Conservation (phyloP, 108 stramenopile species). For the Skeletonema costatum region DNA sequence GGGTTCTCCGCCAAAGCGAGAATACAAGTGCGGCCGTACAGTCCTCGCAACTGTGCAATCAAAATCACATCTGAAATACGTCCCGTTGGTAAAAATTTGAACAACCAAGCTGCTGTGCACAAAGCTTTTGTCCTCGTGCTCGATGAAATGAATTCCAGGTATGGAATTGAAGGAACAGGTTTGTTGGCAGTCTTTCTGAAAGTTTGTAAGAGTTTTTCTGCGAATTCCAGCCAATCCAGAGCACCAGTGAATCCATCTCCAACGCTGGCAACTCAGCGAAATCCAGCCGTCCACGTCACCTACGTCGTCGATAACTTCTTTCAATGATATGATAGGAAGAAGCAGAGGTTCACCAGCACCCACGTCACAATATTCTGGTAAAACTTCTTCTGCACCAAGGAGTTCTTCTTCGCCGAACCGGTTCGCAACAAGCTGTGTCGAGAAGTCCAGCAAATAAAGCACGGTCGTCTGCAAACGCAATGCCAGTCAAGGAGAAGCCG, state of each 20-base stretch:
- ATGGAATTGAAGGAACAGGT: slow-evolving; percentile 65
- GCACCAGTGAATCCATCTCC: slow-evolving; percentile 5
- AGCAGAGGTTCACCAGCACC: slow-evolving; percentile 8
- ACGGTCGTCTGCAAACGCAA: neutral
- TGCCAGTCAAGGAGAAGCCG: slow-evolving; percentile 23
- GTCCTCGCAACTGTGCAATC: slow-evolving; percentile 56
- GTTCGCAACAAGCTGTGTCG: neutral
- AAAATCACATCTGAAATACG: slow-evolving; percentile 70
- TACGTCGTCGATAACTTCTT: slow-evolving; percentile 38
- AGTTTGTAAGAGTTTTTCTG: slow-evolving; percentile 27
- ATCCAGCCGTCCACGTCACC: slow-evolving; percentile 16
- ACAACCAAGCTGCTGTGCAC: slow-evolving; percentile 80
- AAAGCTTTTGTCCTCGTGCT: slow-evolving; percentile 79
- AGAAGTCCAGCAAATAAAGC: neutral
- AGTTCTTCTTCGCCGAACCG: neutral
- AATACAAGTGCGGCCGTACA: slow-evolving; percentile 54
- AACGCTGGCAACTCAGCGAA: slow-evolving; percentile 9
- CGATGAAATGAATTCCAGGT: slow-evolving; percentile 74
- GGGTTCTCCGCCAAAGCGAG: slow-evolving; percentile 80
- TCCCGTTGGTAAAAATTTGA: slow-evolving; percentile 84
- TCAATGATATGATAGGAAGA: slow-evolving; percentile 35
- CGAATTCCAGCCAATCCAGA: slow-evolving; percentile 8
- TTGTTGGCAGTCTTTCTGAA: slow-evolving; percentile 40
- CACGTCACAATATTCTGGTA: neutral
- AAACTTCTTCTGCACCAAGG: neutral